A percentile compares a stretch with the other conserved stretches of the same genome.
phyloP scores from a whole-genome alignment of 179 eudicot genomes.

The Silene coronaria region DNA sequence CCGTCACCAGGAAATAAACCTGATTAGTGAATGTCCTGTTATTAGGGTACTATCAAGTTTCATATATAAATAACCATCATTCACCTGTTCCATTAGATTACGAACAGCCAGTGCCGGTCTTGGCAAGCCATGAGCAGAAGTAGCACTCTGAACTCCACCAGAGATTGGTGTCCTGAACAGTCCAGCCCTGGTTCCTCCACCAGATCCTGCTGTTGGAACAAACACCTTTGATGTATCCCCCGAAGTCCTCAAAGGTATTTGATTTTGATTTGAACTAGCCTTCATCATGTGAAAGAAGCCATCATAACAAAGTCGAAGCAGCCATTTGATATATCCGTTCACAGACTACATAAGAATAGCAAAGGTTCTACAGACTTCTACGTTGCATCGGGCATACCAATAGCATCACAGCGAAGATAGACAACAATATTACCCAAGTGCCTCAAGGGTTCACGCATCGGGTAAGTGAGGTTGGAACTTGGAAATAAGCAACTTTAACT shows the following conservation, averaged over 20 bases:
- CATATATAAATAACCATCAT: background rate
- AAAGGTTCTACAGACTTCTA: constrained; percentile 15
- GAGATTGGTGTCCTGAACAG: constrained; percentile 96
- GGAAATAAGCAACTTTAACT: too few species aligned
- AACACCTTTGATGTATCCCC: constrained; percentile 22
- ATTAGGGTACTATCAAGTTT: background rate
- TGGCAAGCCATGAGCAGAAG: constrained; percentile 94
- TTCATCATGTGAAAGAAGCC: constrained; percentile 58
- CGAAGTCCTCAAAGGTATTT: constrained; percentile 26
- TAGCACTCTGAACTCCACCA: constrained; percentile 99
- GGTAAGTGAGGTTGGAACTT: too few species aligned
- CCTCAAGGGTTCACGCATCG: too few species aligned
- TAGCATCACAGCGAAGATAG: background rate
- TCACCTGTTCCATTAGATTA: constrained; percentile 96
- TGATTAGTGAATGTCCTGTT: background rate
- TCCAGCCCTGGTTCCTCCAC: constrained; percentile 83
- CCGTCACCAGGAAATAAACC: constrained; percentile 1
- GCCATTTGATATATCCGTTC: constrained; percentile 34
- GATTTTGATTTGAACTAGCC: constrained; percentile 41
- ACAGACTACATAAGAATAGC: constrained; percentile 25
- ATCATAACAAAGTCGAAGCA: constrained; percentile 54
- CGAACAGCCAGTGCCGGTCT: constrained; percentile 95
- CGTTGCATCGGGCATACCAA: constrained; percentile 5
- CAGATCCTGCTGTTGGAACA: constrained; percentile 24
- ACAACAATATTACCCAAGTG: background rate